Evolutionary conservation across 257 asterid genomes (phyloP), one percentile per base, ranked within the genome.

Genomic region (Solanum neorickii): DNA sequence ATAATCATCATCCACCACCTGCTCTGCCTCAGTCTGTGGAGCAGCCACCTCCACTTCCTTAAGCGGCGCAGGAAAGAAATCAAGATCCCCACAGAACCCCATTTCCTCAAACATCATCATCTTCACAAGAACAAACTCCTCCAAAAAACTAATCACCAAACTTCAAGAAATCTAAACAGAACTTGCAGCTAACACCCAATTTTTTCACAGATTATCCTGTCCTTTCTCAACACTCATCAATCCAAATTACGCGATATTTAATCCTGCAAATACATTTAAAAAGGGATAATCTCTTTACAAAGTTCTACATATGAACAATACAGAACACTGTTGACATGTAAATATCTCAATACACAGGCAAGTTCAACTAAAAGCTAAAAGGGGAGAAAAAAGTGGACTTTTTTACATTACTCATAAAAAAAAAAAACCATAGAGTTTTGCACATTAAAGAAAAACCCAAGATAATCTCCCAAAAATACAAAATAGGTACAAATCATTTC

Each of bases 41-140:
- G 60, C 69, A 39, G 72, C 56, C 78, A 56, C 66, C 16, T 75
- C 87, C 42, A 41, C 86, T 29, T 85, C 88, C 87, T 72, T 56
- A 3, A 73, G 27, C 3, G 88, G 82, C 33, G 83, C 80, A 25
- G 83, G 72, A 23, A 76, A 65, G 74, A 85, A 85, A 88, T 88
- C 88, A 25, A 88, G 60, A 76, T 88, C 77, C 29, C 86, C 88
- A 85, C 88, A 88, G 31, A 88, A 85, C 6, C 88, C 90, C 86
- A 88, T 85, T 46, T 88, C 90, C 14, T 88, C 88, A 75, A 88
- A 88, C 86, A 88, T 84, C 86, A 82, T 83, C 89, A 82, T 87
- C 27, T 46, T 62, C 15, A 29, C 46, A 59, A 85, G 21, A 41
- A 46, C 44, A 76, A n/a, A 33, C 47, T 69, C 83, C 74, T n/a